phyloP scores from a whole-genome alignment of 352 stramenopile species.

The Phytopythium kandeliae region DNA sequence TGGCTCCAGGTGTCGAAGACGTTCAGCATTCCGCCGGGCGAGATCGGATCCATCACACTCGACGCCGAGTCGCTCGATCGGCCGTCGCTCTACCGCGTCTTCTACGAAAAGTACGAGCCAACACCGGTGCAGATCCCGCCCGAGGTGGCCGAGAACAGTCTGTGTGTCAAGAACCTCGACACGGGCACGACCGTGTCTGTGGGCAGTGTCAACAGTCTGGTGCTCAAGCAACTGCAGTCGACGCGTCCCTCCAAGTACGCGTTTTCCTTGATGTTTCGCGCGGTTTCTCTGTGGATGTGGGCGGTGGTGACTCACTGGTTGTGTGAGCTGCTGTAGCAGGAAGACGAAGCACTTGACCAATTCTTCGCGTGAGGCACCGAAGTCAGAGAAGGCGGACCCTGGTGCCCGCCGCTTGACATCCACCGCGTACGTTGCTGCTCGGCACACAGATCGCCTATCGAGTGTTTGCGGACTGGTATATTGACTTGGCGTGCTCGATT shows the following conservation, averaged over 20 bases:
- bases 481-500: too few species aligned
- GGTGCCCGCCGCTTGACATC: constrained; percentile 38
- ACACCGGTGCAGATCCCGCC: constrained; percentile 49
- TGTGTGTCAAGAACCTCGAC: constrained; percentile 82
- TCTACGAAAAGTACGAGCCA: constrained; percentile 86
- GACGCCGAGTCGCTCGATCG: constrained; percentile 76
- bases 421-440: constrained; percentile 63
- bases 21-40: constrained; percentile 70
- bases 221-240: constrained; percentile 61
- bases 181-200: constrained; percentile 71
- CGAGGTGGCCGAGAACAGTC: constrained; percentile 50
- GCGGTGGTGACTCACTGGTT: background rate
- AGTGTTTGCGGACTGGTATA: background rate
- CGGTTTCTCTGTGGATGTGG: background rate
- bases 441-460: too few species aligned
- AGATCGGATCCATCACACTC: constrained; percentile 76
- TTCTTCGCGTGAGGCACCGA: constrained; percentile 53
- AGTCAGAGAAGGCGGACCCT: constrained; percentile 42
- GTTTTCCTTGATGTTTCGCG: too few species aligned
- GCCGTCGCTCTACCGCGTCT: constrained; percentile 78
- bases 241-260: constrained; percentile 34
- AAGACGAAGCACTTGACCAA: constrained; percentile 54
- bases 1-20: constrained; percentile 86
- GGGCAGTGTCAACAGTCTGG: constrained; percentile 71
- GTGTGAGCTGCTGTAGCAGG: constrained; percentile 7